Evolutionary conservation across 306 rosid genomes (phyloP), one percentile per base, ranked within the genome.

Genomic region (Chamaecrista fasciculata): DNA sequence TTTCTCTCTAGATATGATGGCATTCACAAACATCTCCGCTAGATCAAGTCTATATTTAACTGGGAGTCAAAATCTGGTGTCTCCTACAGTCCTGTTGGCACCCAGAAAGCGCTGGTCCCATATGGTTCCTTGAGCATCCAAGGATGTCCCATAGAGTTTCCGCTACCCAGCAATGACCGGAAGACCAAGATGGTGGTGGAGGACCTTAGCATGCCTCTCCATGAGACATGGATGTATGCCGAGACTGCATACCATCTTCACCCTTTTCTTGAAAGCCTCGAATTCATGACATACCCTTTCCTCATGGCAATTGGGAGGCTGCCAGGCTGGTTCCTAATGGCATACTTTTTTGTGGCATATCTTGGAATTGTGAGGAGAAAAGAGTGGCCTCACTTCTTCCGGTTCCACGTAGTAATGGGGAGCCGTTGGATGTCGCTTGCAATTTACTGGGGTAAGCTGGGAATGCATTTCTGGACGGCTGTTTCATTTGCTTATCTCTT

Each of bases 161-260:
- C 92, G 96, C 61, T 93, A 20, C 78, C 98, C 98, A 57, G 85
- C 97, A 4, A 94, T 94, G 98, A 90, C 87, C 20, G 88, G 50
- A 44, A 94, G 86, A 67, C 98, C 98, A 12, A 84, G 68, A 74
- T 94, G 98, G 98, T 94, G 90, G 92, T 94, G 98, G 98, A 88
- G 97, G 78, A 69, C 95, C 10, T 67, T 94, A 60, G 90, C 98
- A 20, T 94, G 96, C 98, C 97, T 44, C 84, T 94, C 16, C 98
- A 94, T 4, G 97, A 94, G 82, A 91, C 96, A 16, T 94, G 98
- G 98, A 94, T 94, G 97, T 94, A 90, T 50, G 96, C 95, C 1
- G 86, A 90, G 84, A 94, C 98, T 26, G 98, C 98, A 15, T 94
- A 86, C 73, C 78, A 85, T 67, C 89, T 90, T 39, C 95, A 90